These are phyloP conservation scores for Cyberlindnera maclurae DNA, from an alignment of 805 yeast genomes.

Conservation along the genomic window DNA sequence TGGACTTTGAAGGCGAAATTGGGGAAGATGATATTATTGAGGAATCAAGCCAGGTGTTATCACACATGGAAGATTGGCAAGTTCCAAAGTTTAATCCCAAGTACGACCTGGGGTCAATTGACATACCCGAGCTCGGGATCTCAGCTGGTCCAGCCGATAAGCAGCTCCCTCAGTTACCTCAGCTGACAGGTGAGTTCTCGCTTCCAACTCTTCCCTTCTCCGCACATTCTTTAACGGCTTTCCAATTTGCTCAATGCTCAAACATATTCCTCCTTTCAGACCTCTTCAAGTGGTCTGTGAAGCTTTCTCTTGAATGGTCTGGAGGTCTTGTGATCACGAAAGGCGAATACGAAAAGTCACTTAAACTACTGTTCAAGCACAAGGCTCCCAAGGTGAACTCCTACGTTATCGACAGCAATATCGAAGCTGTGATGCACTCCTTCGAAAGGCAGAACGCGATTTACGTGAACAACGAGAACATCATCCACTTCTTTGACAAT, in stretches of 20 bases:
- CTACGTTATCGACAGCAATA: slow-evolving; percentile 44
- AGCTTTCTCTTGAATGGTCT: slow-evolving; percentile 44
- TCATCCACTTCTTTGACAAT: slow-evolving; percentile 22
- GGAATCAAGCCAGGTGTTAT: neutral
- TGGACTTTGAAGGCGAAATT: slow-evolving; percentile 7
- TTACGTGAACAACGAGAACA: slow-evolving; percentile 27
- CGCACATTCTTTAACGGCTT: slow-evolving; percentile 38
- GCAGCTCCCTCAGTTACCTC: slow-evolving; percentile 27
- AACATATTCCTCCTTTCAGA: slow-evolving; percentile 40
- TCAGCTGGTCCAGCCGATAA: neutral
- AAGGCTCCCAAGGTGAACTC: slow-evolving; percentile 42
- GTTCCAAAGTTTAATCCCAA: too few relatives aligned
- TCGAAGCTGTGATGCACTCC: slow-evolving; percentile 39
- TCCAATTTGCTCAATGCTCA: slow-evolving; percentile 43
- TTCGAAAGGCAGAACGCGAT: slow-evolving; percentile 37
- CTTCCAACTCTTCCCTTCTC: slow-evolving; percentile 53
- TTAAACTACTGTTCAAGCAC: slow-evolving; percentile 43
- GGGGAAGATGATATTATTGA: slow-evolving; percentile 1
- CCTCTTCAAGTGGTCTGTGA: slow-evolving; percentile 47
- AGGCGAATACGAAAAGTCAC: slow-evolving; percentile 46
- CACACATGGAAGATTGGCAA: slow-evolving; percentile 1
- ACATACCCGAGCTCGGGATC: slow-evolving; percentile 6
- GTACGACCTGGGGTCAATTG: slow-evolving; percentile 2
- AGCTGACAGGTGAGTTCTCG: slow-evolving; percentile 32
- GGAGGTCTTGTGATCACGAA: slow-evolving; percentile 42